phyloP scores from a whole-genome alignment of 768 basidiomycete species.

The Pisolithus albus region DNA sequence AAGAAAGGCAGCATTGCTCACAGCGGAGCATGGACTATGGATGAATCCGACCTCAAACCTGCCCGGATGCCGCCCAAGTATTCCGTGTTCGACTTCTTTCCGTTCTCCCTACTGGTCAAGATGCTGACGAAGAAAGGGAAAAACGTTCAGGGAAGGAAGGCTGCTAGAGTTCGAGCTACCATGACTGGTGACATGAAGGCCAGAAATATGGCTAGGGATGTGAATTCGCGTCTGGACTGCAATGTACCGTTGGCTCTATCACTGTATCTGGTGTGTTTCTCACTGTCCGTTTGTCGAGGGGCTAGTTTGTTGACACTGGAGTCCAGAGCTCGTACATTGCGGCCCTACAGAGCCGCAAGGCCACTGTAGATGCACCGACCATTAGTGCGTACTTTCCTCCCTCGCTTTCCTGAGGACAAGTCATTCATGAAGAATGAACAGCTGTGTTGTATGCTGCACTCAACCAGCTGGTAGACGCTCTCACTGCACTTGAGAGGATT shows the following conservation, averaged over 20 bases:
- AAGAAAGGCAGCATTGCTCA: background rate
- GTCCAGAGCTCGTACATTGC: conserved; percentile 66
- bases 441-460: conserved; percentile 43
- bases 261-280: conserved; percentile 49
- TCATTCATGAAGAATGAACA: conserved; percentile 15
- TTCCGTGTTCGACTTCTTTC: conserved; percentile 58
- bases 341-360: conserved; percentile 49
- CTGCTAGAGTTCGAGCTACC: conserved; percentile 46
- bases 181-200: conserved; percentile 31
- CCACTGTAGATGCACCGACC: conserved; percentile 49
- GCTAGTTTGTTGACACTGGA: background rate
- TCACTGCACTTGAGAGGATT: conserved; percentile 67
- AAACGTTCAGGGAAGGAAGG: conserved; percentile 56
- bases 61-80: conserved; percentile 53
- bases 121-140: conserved; percentile 41
- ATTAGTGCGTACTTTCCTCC: conserved; percentile 37
- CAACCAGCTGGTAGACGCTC: conserved; percentile 52
- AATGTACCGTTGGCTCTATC: conserved; percentile 67
- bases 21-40: conserved; percentile 16
- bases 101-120: conserved; percentile 54
- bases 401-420: background rate
- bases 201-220: conserved; percentile 18
- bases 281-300: background rate
- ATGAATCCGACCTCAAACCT: conserved; percentile 46
- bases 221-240: conserved; percentile 12